A percentile compares a stretch with the other conserved stretches of the same genome.
These are phyloP conservation scores for Talaromyces piceae DNA, from an alignment of 2,329 filamentous ascomycete genomes.

Conservation along the genomic window DNA sequence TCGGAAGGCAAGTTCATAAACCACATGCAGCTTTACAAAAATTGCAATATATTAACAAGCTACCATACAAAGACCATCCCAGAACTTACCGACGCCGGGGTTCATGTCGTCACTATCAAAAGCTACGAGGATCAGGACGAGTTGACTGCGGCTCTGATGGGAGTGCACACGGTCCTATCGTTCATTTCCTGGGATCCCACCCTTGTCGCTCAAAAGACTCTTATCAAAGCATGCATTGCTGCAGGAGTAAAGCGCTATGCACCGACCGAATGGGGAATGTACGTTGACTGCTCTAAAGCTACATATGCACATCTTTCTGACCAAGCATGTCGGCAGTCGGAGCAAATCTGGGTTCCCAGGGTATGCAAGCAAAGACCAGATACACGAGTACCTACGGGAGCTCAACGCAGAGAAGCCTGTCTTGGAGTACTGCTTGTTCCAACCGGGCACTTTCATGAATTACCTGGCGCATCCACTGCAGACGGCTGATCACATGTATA, in stretches of 20 bases:
- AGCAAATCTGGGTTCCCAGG: neutral
- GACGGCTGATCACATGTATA: slow-evolving; percentile 5
- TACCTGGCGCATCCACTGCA: slow-evolving; percentile 6
- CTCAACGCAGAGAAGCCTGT: neutral
- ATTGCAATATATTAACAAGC: neutral
- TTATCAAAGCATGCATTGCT: slow-evolving; percentile 4
- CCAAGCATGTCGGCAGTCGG: neutral
- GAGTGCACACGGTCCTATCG: slow-evolving; percentile 6
- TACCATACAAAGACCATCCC: neutral
- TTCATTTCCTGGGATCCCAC: slow-evolving; percentile 3
- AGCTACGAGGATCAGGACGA: slow-evolving; percentile 2
- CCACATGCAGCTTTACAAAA: neutral
- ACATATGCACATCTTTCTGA: neutral
- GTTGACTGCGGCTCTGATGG: neutral
- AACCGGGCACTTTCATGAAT: slow-evolving; percentile 6
- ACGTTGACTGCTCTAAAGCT: neutral
- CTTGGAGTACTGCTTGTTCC: slow-evolving; percentile 7
- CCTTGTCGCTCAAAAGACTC: slow-evolving; percentile 5
- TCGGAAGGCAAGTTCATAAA: neutral
- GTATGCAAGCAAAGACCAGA: neutral
- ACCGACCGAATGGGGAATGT: slow-evolving; percentile 7
- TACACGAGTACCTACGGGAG: neutral
- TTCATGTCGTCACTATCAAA: neutral
- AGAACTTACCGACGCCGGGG: neutral
- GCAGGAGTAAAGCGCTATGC: slow-evolving; percentile 7